A percentile compares a stretch with the other conserved stretches of the same genome.
Evolutionary conservation across 2,329 filamentous ascomycete genomes (phyloP).

Genomic region (Aspergillus thermomutatus): DNA sequence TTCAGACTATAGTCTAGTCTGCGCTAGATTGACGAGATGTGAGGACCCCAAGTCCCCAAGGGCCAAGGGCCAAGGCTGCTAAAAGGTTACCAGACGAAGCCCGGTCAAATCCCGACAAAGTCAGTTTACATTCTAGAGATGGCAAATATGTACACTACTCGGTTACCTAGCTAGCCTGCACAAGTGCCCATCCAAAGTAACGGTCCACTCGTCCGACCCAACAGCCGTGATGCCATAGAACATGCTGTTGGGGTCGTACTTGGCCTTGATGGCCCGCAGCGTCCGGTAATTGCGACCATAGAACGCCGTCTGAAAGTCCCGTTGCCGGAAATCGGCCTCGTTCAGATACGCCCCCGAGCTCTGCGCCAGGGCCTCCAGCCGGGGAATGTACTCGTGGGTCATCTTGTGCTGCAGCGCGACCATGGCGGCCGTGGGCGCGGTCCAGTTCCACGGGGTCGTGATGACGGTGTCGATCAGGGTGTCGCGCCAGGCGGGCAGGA

Average conservation of each 20-base stretch:
- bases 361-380: conserved; percentile 35
- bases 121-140: too few relatives aligned
- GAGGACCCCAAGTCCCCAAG: too few relatives aligned
- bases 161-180: too few relatives aligned
- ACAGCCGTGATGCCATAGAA: conserved; percentile 47
- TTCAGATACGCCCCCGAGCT: conserved; percentile 42
- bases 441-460: conserved; percentile 38
- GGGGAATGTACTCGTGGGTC: conserved; percentile 38
- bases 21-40: too few relatives aligned
- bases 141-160: too few relatives aligned
- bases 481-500: conserved; percentile 42
- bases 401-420: conserved; percentile 34
- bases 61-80: too few relatives aligned
- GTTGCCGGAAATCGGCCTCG: conserved; percentile 42
- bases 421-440: conserved; percentile 30
- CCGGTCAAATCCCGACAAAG: too few relatives aligned
- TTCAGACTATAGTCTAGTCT: too few relatives aligned
- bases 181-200: conserved; percentile 36
- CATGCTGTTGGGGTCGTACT: conserved; percentile 40
- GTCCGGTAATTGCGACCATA: conserved; percentile 41
- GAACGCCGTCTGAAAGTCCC: conserved; percentile 40
- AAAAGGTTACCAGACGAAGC: too few relatives aligned
- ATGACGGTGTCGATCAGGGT: conserved; percentile 40
- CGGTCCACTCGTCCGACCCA: conserved; percentile 50
- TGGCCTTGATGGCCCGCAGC: conserved; percentile 37